These are phyloP conservation scores for Seminavis robusta DNA, from an alignment of 108 stramenopile species.

Conservation along the genomic window DNA sequence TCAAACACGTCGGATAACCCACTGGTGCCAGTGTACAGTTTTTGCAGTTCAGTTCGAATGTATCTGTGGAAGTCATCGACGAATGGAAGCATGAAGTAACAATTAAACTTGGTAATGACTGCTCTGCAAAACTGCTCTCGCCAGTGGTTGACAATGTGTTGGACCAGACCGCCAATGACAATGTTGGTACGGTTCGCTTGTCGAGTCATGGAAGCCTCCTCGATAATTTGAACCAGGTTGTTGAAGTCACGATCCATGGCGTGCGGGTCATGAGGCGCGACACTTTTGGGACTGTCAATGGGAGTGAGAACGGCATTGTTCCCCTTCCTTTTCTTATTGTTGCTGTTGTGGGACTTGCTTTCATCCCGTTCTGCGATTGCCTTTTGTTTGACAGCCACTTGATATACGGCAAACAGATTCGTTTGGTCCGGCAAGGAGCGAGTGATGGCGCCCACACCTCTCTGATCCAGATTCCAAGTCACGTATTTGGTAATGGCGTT, in stretches of 20 bases:
- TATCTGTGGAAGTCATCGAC: constrained; percentile 85
- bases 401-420: constrained; percentile 65
- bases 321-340: too few species aligned
- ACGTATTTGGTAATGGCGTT: constrained; percentile 87
- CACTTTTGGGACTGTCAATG: background rate
- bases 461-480: constrained; percentile 92
- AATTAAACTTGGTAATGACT: constrained; percentile 92
- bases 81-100: constrained; percentile 91
- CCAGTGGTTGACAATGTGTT: constrained; percentile 87
- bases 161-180: constrained; percentile 82
- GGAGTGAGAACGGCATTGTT: too few species aligned
- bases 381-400: constrained; percentile 39
- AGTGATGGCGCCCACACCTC: constrained; percentile 74
- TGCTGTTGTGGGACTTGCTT: too few species aligned
- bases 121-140: constrained; percentile 78
- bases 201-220: constrained; percentile 77
- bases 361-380: background rate
- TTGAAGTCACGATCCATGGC: constrained; percentile 52
- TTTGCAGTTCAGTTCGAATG: constrained; percentile 71
- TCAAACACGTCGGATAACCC: constrained; percentile 61
- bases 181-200: constrained; percentile 79
- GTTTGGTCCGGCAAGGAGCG: constrained; percentile 77
- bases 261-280: background rate
- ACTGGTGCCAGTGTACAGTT: constrained; percentile 58
- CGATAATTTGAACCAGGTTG: constrained; percentile 86